Evolutionary conservation across 2,329 filamentous ascomycete genomes (phyloP), one percentile per base, ranked within the genome.

Genomic region (Paracamarosporium sp.): DNA sequence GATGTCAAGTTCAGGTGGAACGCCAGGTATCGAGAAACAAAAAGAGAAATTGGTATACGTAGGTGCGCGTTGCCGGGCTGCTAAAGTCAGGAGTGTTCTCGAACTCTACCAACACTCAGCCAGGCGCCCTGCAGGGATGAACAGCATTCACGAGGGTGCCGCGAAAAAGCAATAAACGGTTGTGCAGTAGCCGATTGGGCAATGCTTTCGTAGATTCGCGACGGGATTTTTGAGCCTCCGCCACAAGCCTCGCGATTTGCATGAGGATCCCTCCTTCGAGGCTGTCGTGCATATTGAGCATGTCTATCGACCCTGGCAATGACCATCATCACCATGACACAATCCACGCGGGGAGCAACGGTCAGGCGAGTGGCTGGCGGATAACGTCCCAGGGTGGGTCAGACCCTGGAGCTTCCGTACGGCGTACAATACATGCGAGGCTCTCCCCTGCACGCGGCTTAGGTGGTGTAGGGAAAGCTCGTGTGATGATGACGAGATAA

Each of bases 231-330:
- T 48, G 52, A 57, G 36, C 45, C 36, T 35, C 44, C 44, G 45
- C 55, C 48, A 52, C 31, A 46, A 52, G 48, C 46, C 33, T n/a
- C 50, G 40, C 27, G 43, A 47, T 45, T 35, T 45, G 36, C 46
- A 33, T 41, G 35, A 47, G 47, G 17, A 46, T 47, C 38, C 51
- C 55, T 46, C 50, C 57, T 35, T n/a, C n/a, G 20, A 59, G 48
- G 45, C 46, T 54, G 53, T 54, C 33, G 55, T 58, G 62, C 55
- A 51, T 60, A 50, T 53, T 40, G 46, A 43, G 50, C 55, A 55
- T 56, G 43, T 51, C 54, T 63, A 59, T 59, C 47, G 24, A 57
- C 51, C 24, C 50, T 56, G 33, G 1, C 13, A 5, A 50, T 27
- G 46, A 27, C 22, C 1, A n/a, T 31, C 25, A n/a, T n/a, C n/a